These are phyloP conservation scores for Salvia rosmarinus DNA, from an alignment of 257 asterid genomes.

Conservation along the genomic window DNA sequence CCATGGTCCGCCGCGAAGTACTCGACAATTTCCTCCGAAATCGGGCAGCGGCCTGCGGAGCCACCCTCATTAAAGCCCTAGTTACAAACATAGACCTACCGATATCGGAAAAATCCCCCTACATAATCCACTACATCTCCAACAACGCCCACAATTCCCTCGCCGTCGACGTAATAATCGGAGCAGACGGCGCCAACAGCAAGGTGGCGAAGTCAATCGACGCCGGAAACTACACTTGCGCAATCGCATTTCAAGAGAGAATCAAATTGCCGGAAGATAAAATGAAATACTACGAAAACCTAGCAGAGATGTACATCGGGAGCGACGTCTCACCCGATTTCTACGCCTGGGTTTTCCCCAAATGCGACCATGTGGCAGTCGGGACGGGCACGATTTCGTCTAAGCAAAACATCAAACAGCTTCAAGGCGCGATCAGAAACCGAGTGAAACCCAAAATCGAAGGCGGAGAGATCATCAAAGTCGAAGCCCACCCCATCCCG, in stretches of 20 bases:
- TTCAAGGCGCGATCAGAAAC: conserved; percentile 53
- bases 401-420: conserved; percentile 50
- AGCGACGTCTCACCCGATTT: conserved; percentile 83
- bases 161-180: conserved; percentile 70
- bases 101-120: conserved; percentile 46
- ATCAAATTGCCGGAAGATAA: conserved; percentile 66
- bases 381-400: conserved; percentile 71
- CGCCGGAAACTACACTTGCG: conserved; percentile 73
- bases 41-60: conserved; percentile 65
- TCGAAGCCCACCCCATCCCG: conserved; percentile 89
- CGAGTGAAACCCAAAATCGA: conserved; percentile 49
- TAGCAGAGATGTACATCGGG: conserved; percentile 83
- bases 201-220: conserved; percentile 74
- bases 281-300: conserved; percentile 72
- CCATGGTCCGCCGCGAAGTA: conserved; percentile 91
- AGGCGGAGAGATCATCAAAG: conserved; percentile 64
- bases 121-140: conserved; percentile 53
- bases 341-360: conserved; percentile 93
- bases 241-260: conserved; percentile 80
- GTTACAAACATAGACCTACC: conserved; percentile 64
- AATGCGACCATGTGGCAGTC: conserved; percentile 88
- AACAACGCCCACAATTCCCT: conserved; percentile 45
- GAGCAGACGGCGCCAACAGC: conserved; percentile 90
- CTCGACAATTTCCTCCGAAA: conserved; percentile 74
- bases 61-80: conserved; percentile 61